Evolutionary conservation across 2,329 filamentous ascomycete genomes (phyloP).

Genomic region (Aulographum hederae): DNA sequence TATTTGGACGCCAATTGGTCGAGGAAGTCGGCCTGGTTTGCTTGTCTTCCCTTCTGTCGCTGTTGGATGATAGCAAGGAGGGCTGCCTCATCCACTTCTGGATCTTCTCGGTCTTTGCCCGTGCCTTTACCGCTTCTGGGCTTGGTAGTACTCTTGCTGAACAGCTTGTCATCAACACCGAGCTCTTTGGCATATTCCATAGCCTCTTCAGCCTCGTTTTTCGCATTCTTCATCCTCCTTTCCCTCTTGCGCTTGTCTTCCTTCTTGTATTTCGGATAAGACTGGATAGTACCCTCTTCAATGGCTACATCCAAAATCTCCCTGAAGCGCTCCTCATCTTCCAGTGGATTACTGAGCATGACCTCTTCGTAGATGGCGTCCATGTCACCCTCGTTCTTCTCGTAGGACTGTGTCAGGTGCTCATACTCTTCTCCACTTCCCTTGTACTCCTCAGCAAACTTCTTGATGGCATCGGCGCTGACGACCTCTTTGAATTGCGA

Average conservation of each 20-base stretch:
- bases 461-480: slow-evolving; percentile 53
- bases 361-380: slow-evolving; percentile 60
- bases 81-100: slow-evolving; percentile 11
- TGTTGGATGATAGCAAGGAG: slow-evolving; percentile 60
- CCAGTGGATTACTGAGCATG: slow-evolving; percentile 68
- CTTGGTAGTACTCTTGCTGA: too few relatives aligned
- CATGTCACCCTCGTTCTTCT: slow-evolving; percentile 55
- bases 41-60: slow-evolving; percentile 43
- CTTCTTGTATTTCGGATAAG: slow-evolving; percentile 49
- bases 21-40: slow-evolving; percentile 37
- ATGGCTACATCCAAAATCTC: slow-evolving; percentile 70
- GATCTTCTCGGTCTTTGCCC: slow-evolving; percentile 25
- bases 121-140: slow-evolving; percentile 21
- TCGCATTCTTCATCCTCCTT: slow-evolving; percentile 40
- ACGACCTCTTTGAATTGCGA: slow-evolving; percentile 67
- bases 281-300: slow-evolving; percentile 43
- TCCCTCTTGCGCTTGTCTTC: slow-evolving; percentile 49
- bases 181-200: slow-evolving; percentile 58
- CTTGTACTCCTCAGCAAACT: slow-evolving; percentile 65
- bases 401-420: slow-evolving; percentile 63
- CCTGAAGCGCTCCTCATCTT: slow-evolving; percentile 75
- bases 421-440: slow-evolving; percentile 67
- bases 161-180: slow-evolving; percentile 53
- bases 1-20: slow-evolving; percentile 67
- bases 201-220: slow-evolving; percentile 53